Percentiles rank a stretch among this genome's conserved stretches.
These are phyloP conservation scores for Claviceps sp. DNA, from an alignment of 2,329 filamentous ascomycete species.

Conservation along the genomic window DNA sequence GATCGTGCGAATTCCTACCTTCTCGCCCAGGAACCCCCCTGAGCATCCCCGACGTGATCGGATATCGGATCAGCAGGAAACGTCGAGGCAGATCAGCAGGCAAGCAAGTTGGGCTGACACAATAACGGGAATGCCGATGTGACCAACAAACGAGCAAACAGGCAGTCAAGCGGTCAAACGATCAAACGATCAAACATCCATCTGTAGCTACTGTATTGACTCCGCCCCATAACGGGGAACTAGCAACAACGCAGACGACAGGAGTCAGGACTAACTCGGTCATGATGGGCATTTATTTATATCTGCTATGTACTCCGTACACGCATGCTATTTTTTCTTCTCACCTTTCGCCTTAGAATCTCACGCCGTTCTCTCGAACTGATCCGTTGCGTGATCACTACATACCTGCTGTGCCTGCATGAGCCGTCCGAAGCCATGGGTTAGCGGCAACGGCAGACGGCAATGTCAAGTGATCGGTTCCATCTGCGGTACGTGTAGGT, in stretches of 20 bases:
- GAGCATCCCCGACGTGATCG: neutral
- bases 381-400: neutral
- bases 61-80: neutral
- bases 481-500: too few relatives aligned
- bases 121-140: neutral
- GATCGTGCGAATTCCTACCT: too few relatives aligned
- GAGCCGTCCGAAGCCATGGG: neutral
- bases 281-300: too few relatives aligned
- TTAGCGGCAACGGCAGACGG: neutral
- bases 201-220: too few relatives aligned
- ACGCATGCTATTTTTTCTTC: too few relatives aligned
- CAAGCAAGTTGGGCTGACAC: neutral
- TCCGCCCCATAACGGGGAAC: neutral
- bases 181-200: too few relatives aligned
- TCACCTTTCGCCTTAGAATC: too few relatives aligned
- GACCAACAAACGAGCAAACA: neutral
- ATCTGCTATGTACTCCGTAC: too few relatives aligned
- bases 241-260: too few relatives aligned
- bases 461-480: neutral
- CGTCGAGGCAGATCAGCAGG: neutral
- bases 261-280: too few relatives aligned
- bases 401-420: constrained; percentile 2
- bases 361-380: neutral
- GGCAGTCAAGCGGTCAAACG: too few relatives aligned
- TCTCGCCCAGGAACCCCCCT: neutral